A percentile compares a stretch with the other conserved stretches of the same genome.
These are phyloP conservation scores for Claviceps africana DNA, from an alignment of 2,329 filamentous ascomycete genomes.

Conservation along the genomic window DNA sequence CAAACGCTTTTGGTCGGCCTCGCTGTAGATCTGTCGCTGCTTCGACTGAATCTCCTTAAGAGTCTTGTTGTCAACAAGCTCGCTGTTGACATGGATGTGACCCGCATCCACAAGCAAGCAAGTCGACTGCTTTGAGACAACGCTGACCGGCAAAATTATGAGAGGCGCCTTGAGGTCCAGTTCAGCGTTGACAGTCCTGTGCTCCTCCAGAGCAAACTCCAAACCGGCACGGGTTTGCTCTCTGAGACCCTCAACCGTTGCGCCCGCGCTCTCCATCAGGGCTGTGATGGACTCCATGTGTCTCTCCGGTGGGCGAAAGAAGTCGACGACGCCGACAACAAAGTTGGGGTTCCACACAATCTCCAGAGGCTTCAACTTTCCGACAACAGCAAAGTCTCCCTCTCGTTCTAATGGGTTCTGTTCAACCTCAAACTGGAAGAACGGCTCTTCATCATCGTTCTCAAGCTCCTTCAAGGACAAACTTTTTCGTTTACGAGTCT, in stretches of 20 bases:
- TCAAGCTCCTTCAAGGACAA: slow-evolving; percentile 42
- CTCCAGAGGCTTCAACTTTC: slow-evolving; percentile 89
- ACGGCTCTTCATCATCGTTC: slow-evolving; percentile 47
- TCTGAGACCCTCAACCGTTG: slow-evolving; percentile 84
- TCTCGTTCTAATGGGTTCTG: slow-evolving; percentile 88
- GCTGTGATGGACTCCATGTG: slow-evolving; percentile 98
- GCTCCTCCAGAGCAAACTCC: slow-evolving; percentile 91
- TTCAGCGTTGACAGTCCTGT: slow-evolving; percentile 95
- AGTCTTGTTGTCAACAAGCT: slow-evolving; percentile 83
- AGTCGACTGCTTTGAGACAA: slow-evolving; percentile 64
- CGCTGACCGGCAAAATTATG: slow-evolving; percentile 90
- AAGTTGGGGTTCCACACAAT: slow-evolving; percentile 96
- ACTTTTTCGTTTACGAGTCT: slow-evolving; percentile 29
- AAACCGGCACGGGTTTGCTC: slow-evolving; percentile 93
- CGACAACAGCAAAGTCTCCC: slow-evolving; percentile 77
- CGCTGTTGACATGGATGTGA: slow-evolving; percentile 86
- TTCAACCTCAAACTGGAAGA: slow-evolving; percentile 88
- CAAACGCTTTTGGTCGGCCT: slow-evolving; percentile 75
- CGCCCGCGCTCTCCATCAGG: slow-evolving; percentile 87
- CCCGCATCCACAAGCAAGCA: slow-evolving; percentile 93
- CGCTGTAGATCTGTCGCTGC: slow-evolving; percentile 73
- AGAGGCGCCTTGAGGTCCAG: slow-evolving; percentile 90
- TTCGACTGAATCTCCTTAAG: slow-evolving; percentile 83
- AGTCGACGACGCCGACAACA: slow-evolving; percentile 77
- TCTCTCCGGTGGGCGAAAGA: slow-evolving; percentile 89